Evolutionary conservation across 140 eudicot genomes (phyloP), one percentile per base, ranked within the genome.

Genomic region (Anethum foeniculum): DNA sequence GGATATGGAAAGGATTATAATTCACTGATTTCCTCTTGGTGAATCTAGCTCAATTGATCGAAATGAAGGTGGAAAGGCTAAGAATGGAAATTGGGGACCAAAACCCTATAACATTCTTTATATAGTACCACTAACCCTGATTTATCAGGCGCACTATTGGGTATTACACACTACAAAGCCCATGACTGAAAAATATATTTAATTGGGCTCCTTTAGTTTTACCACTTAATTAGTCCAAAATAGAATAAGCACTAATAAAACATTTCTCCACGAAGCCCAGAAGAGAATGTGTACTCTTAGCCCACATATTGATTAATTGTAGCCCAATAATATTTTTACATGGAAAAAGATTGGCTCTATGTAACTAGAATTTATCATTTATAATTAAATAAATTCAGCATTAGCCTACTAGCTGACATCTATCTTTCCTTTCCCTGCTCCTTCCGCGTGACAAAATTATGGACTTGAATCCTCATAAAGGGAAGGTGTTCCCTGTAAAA

Each of bases 151-250:
- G 38, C 27, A 11, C 41, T 28, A 65, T 11, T 12, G 41, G 39
- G 73, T 65, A 65, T 65, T 12, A 65, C 73, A 65, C 41, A 65
- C 32, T 65, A 13, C 41, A 65, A 65, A 28, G 73, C 73, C 73
- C 73, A 13, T 65, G 8, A 27, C 21, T 4, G 72, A 65, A 65
- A 12, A 27, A 30, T 1, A 30, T 12, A 30, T 0, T 30, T 65
- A 28, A 30, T 11, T 65, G 39, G 39, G 73, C 73, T 23, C 32
- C 28, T n/a, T 58, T 8, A n/a, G 68, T 23, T n/a, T 27, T 23
- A 23, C n/a, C 15, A 58, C 32, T 58, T n/a, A n/a, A n/a, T 1
- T 1, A 58, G 68, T 32, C 68, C 68, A 58, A 14, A 58, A 23
- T 19, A 58, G 13, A 58, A 58, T 23, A 58, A 58, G 68, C 32